Evolutionary conservation across 805 yeast genomes (phyloP).

Genomic region (Teunomyces panamensis): DNA sequence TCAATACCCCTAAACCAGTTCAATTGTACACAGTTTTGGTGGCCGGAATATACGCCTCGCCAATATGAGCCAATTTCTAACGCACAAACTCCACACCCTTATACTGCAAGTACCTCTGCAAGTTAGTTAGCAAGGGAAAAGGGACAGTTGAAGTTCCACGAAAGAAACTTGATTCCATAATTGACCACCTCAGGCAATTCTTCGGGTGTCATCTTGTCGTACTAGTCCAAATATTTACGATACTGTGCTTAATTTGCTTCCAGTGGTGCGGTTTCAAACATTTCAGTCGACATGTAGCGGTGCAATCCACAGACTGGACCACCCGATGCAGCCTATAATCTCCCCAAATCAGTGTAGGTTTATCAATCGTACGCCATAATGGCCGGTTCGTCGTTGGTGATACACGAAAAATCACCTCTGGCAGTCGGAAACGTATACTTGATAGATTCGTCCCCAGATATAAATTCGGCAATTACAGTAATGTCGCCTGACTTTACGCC

Average conservation of each 20-base stretch:
- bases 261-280: conserved; percentile 52
- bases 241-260: conserved; percentile 47
- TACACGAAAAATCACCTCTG: conserved; percentile 40
- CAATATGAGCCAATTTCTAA: conserved; percentile 47
- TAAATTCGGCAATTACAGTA: conserved; percentile 58
- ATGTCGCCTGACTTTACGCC: conserved; percentile 42
- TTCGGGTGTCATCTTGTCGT: conserved; percentile 27
- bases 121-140: conserved; percentile 47
- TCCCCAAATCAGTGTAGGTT: conserved; percentile 50
- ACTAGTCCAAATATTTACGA: conserved; percentile 48
- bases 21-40: conserved; percentile 66
- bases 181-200: conserved; percentile 51
- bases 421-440: conserved; percentile 83
- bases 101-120: conserved; percentile 42
- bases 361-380: conserved; percentile 50
- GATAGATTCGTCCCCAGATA: conserved; percentile 78
- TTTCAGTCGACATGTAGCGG: conserved; percentile 53
- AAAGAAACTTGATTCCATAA: conserved; percentile 54
- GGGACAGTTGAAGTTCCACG: conserved; percentile 77
- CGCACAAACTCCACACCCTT: conserved; percentile 53
- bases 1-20: conserved; percentile 68
- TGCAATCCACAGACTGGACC: conserved; percentile 54
- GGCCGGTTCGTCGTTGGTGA: conserved; percentile 52
- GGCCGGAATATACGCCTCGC: conserved; percentile 46
- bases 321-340: conserved; percentile 47